Conservation (phyloP, 257 asterid genomes). For the Asclepias syriaca region DNA sequence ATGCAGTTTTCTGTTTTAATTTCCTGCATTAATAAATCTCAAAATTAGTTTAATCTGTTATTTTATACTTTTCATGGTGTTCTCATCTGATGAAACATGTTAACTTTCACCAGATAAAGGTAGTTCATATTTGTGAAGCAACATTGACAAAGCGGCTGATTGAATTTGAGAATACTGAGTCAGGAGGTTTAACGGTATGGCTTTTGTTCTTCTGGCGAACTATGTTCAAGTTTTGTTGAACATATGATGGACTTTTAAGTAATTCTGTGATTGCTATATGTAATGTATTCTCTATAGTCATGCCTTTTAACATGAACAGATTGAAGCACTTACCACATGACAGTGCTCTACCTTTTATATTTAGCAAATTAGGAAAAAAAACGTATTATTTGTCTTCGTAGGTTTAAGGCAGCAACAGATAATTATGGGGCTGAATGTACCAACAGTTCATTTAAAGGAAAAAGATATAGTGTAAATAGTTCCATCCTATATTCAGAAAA, state of each 20-base stretch:
- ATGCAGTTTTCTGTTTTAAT: not conserved
- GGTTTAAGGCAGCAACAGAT: too few species aligned
- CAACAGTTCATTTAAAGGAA: too few species aligned
- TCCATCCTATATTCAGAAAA: too few species aligned
- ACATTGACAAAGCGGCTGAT: slow-evolving; percentile 78
- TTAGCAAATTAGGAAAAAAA: not conserved
- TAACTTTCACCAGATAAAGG: slow-evolving; percentile 48
- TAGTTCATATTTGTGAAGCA: slow-evolving; percentile 76
- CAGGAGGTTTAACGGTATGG: slow-evolving; percentile 79
- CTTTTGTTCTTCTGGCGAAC: not conserved
- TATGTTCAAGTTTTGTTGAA: not conserved
- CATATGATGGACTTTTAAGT: not conserved
- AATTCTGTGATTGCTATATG: not conserved
- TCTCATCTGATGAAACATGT: slow-evolving; percentile 10
- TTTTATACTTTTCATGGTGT: slow-evolving; percentile 4
- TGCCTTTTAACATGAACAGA: not conserved
- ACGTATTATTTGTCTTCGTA: not conserved
- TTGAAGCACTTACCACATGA: too few species aligned
- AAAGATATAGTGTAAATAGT: too few species aligned
- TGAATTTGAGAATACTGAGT: slow-evolving; percentile 80
- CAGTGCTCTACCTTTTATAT: too few species aligned
- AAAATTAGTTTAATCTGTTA: not conserved
- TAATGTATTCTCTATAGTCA: not conserved
- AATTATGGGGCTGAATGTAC: too few species aligned
- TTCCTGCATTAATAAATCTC: not conserved